Conservation (phyloP, 1,139 yeast genomes). For the Geotrichum candidum region DNA sequence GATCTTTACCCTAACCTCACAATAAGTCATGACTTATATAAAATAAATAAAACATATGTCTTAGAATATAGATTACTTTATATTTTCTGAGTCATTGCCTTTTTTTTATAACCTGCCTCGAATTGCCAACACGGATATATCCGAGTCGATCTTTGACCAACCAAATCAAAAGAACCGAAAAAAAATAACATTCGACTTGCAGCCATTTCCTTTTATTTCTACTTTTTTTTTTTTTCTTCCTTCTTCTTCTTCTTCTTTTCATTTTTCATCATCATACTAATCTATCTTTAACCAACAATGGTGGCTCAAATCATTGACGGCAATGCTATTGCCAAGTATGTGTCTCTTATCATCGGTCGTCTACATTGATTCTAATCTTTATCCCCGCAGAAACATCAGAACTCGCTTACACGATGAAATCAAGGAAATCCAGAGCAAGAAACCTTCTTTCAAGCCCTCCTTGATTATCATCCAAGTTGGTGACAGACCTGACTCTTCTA, state of each 20-base stretch:
- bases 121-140: not conserved
- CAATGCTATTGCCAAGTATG: slow-evolving; percentile 52
- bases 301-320: slow-evolving; percentile 51
- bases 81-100: not conserved
- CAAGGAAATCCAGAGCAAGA: slow-evolving; percentile 45
- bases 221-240: not conserved
- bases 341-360: slow-evolving; percentile 1
- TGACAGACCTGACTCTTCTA: slow-evolving; percentile 78
- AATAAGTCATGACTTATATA: not conserved
- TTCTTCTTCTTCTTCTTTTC: not conserved
- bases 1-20: slow-evolving; percentile 1
- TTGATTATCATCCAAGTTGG: slow-evolving; percentile 89
- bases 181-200: not conserved
- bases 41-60: not conserved
- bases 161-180: not conserved
- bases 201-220: not conserved
- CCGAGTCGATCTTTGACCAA: not conserved
- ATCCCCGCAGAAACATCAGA: slow-evolving; percentile 48
- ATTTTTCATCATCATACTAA: slow-evolving; percentile 4
- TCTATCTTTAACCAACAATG: slow-evolving; percentile 35
- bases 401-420: slow-evolving; percentile 44
- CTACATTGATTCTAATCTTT: slow-evolving; percentile 27
- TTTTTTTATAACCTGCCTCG: not conserved
- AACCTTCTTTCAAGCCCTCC: slow-evolving; percentile 65
- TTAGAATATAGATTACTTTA: not conserved